A percentile compares a stretch with the other conserved stretches of the same genome.
Evolutionary conservation across 2,329 filamentous ascomycete genomes (phyloP).

Genomic region (Emergomyces pasteurianus): DNA sequence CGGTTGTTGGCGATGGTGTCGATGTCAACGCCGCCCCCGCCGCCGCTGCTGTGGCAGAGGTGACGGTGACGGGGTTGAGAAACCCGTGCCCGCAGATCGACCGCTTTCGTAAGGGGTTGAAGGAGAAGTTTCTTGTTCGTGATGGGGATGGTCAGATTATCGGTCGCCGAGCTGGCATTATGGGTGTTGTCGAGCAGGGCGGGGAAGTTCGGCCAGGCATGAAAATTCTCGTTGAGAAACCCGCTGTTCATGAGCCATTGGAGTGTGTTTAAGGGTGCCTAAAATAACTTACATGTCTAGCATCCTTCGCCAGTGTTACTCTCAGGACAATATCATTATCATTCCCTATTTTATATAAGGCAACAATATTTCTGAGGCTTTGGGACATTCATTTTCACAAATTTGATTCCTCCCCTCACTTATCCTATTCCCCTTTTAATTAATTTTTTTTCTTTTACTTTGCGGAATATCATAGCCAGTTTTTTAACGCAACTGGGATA

Average conservation of each 20-base stretch:
- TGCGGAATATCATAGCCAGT: not conserved
- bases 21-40: not conserved
- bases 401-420: not conserved
- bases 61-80: slow-evolving; percentile 14
- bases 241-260: slow-evolving; percentile 7
- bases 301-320: not conserved
- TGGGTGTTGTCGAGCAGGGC: slow-evolving; percentile 14
- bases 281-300: too few relatives aligned
- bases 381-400: not conserved
- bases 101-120: slow-evolving; percentile 10
- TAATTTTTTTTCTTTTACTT: not conserved
- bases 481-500: not conserved
- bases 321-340: not conserved
- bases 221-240: slow-evolving; percentile 13
- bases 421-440: not conserved
- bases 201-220: slow-evolving; percentile 13
- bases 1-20: not conserved
- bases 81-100: slow-evolving; percentile 15
- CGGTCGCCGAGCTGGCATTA: slow-evolving; percentile 14
- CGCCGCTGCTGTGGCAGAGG: slow-evolving; percentile 9
- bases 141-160: slow-evolving; percentile 11
- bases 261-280: slow-evolving; percentile 8
- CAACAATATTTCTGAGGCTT: not conserved
- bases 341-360: not conserved
- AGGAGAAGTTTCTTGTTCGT: slow-evolving; percentile 12